Evolutionary conservation across 1,284 basidiomycete species (phyloP).

Genomic region (Ceratobasidium sp.): DNA sequence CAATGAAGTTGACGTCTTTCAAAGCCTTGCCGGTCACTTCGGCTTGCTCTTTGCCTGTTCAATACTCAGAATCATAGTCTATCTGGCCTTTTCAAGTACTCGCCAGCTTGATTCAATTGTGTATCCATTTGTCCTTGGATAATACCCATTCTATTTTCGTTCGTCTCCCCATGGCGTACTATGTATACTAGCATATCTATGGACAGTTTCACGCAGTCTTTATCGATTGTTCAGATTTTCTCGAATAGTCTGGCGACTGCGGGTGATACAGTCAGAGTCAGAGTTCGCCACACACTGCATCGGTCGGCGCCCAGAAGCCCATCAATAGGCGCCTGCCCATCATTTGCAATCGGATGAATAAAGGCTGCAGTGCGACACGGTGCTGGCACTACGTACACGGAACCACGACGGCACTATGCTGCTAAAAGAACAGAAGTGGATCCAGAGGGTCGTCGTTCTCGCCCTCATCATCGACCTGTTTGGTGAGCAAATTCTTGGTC

Average conservation of each 20-base stretch:
- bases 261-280: not conserved
- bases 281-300: not conserved
- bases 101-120: slow-evolving; percentile 41
- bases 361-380: not conserved
- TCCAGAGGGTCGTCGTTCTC: slow-evolving; percentile 80
- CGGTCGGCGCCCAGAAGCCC: no score
- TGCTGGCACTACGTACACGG: not conserved
- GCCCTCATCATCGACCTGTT: slow-evolving; percentile 87
- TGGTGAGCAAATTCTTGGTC: slow-evolving; percentile 54
- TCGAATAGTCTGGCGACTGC: not conserved
- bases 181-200: slow-evolving; percentile 34
- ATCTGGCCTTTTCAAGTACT: not conserved
- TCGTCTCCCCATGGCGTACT: slow-evolving; percentile 43
- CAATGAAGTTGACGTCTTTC: slow-evolving; percentile 36
- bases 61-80: not conserved
- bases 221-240: not conserved
- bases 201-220: not conserved
- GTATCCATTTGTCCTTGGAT: slow-evolving; percentile 44
- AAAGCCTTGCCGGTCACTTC: slow-evolving; percentile 15
- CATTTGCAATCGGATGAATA: not conserved
- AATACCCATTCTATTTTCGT: slow-evolving; percentile 40
- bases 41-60: slow-evolving; percentile 39
- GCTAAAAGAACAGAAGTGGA: slow-evolving; percentile 43
- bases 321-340: slow-evolving; percentile 8
- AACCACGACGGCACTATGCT: slow-evolving; percentile 13